Evolutionary conservation across 345 rosid species (phyloP).

Genomic region (Moringa oleifera): DNA sequence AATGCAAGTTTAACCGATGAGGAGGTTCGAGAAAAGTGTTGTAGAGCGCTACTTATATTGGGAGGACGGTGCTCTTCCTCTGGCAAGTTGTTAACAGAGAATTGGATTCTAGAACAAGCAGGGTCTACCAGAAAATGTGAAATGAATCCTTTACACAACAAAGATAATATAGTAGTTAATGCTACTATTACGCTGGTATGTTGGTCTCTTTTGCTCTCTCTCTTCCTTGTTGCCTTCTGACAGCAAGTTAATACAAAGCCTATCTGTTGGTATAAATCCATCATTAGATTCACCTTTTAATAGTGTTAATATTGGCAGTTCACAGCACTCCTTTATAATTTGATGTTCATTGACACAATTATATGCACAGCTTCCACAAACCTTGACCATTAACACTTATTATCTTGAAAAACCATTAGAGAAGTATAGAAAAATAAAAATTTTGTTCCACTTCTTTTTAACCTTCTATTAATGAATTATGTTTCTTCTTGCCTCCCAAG

Average conservation of each 20-base stretch:
- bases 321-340: too few relatives aligned
- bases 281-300: too few relatives aligned
- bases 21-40: conserved; percentile 33
- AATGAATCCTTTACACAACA: conserved; percentile 13
- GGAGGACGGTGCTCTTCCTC: conserved; percentile 38
- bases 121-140: conserved; percentile 20
- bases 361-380: too few relatives aligned
- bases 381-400: too few relatives aligned
- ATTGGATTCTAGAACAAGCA: conserved; percentile 45
- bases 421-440: too few relatives aligned
- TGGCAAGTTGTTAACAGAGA: conserved; percentile 27
- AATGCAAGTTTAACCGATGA: conserved; percentile 32
- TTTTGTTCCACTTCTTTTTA: too few relatives aligned
- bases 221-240: not conserved
- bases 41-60: conserved; percentile 43
- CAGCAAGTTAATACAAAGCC: not conserved
- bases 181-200: conserved; percentile 24
- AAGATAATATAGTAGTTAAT: conserved; percentile 13
- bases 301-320: too few relatives aligned
- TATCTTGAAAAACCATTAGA: too few relatives aligned
- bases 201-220: not conserved
- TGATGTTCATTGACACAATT: too few relatives aligned
- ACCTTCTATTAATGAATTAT: too few relatives aligned
- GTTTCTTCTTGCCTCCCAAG: too few relatives aligned
- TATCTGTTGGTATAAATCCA: not conserved